Evolutionary conservation across 306 rosid genomes (phyloP).

Genomic region (Senna tora): DNA sequence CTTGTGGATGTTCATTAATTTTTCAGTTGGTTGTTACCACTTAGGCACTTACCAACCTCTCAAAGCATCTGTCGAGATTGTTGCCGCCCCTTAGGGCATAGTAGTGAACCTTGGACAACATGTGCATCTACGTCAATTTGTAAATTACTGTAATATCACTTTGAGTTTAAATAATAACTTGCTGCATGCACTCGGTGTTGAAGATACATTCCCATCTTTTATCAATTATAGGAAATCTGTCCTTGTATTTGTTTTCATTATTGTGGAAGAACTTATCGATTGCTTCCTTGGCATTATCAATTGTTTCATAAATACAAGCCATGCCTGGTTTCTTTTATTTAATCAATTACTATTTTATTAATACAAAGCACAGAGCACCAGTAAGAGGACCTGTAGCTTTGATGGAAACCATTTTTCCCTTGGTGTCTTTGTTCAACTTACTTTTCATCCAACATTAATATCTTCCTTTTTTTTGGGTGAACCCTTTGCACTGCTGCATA

Average conservation of each 20-base stretch:
- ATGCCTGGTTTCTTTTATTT: background rate
- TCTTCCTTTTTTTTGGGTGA: background rate
- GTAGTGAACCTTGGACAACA: background rate
- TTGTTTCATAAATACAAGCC: background rate
- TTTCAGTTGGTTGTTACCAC: background rate
- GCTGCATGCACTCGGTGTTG: background rate
- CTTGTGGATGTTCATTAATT: background rate
- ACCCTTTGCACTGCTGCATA: background rate
- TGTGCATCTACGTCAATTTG: background rate
- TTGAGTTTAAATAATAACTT: background rate
- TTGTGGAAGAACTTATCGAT: background rate
- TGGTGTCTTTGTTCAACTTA: background rate
- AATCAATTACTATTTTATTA: background rate
- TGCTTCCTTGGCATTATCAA: background rate
- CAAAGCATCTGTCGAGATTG: background rate
- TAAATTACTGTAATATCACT: background rate
- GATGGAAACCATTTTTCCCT: background rate
- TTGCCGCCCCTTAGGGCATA: background rate
- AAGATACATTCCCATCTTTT: background rate
- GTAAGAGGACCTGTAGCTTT: background rate
- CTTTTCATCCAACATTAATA: background rate
- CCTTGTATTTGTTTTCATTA: background rate
- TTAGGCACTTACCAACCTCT: conserved; percentile 1
- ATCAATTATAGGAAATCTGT: background rate
- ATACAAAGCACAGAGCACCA: background rate